phyloP scores from a whole-genome alignment of 2,329 filamentous ascomycete genomes.

The Trichophyton rubrum region DNA sequence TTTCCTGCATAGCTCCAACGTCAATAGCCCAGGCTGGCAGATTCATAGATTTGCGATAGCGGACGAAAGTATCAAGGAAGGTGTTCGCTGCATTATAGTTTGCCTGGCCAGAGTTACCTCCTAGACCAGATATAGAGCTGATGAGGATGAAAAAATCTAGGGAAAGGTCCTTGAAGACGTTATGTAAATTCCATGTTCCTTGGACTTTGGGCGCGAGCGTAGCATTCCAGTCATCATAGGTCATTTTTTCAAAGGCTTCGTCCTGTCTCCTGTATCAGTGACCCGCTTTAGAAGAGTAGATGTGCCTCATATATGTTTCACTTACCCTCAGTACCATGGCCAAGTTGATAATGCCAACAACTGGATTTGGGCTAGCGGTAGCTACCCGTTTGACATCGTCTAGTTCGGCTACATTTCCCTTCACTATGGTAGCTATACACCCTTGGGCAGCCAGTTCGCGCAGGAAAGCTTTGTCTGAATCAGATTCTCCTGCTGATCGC shows the following conservation, averaged over 20 bases:
- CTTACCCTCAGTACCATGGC: constrained; percentile 11
- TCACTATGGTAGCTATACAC: constrained; percentile 4
- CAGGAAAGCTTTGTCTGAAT: background rate
- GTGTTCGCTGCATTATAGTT: constrained; percentile 10
- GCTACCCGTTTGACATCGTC: constrained; percentile 6
- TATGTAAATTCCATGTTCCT: constrained; percentile 15
- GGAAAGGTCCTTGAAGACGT: background rate
- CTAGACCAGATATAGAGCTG: constrained; percentile 4
- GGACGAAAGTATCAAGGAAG: constrained; percentile 10
- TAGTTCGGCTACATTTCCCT: constrained; percentile 11
- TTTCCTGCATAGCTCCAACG: background rate
- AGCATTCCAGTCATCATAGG: constrained; percentile 1
- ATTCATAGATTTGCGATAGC: constrained; percentile 11
- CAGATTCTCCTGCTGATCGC: constrained; percentile 14
- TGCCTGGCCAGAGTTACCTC: constrained; percentile 6
- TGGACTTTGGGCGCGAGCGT: constrained; percentile 21
- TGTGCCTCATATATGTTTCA: background rate
- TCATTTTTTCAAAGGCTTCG: background rate
- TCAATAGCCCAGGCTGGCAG: background rate
- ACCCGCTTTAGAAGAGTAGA: background rate
- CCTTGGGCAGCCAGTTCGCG: background rate
- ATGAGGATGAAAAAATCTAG: constrained; percentile 17
- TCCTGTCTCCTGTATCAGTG: background rate
- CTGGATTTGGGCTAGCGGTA: background rate
- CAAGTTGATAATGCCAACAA: constrained; percentile 9